Base-by-base conservation (phyloP, 257 asterid species). In the Solanum peruvianum region DNA sequence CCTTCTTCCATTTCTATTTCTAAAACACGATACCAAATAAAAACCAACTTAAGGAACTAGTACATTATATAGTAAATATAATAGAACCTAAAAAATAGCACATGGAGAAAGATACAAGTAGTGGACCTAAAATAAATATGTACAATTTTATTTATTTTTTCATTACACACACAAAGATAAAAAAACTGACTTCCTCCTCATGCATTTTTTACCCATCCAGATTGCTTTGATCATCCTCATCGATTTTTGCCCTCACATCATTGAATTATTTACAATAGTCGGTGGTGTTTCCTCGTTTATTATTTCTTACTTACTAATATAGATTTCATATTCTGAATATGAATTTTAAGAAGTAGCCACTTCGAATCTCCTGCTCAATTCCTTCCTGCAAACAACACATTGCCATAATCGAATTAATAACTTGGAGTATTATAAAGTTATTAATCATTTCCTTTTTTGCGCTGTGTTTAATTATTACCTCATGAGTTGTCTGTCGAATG, bases 401-500 rank as follows among this genome's bases (percentile, higher is more conserved):
- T 18, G 21, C 9, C 42, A 11, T 7, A 81, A 31, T 29, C 45
- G 3, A 47, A 29, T 81, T 80, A 47, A 80, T 3, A 80, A 80
- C 41, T 77, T 4, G 15, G 39, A 76, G 62, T 14, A 13, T 42
- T 25, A 42, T 0, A 7, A 25, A 11, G 5, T n/a, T 56, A 20
- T 18, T 20, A 20, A 6, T 37, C 39, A 2, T 3, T 8, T 6
- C 8, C 13, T n/a, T 12, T 14, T 8, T 27, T 11, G 42, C 2
- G 10, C 12, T 5, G 3, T 45, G 6, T n/a, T 86, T 33, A 33
- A 33, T 33, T 33, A 33, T 33, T 91, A 94, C 98, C 94, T 92
- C 94, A 95, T 96, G 87, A 95, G 93, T 9, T 18, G 52, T 27
- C 95, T 90, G 86, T 97, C 99, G 16, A 91, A 49, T 1, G 90